These are phyloP conservation scores for Cystobasidiaceae sp. DNA, from an alignment of 1,284 basidiomycete genomes.

Conservation along the genomic window DNA sequence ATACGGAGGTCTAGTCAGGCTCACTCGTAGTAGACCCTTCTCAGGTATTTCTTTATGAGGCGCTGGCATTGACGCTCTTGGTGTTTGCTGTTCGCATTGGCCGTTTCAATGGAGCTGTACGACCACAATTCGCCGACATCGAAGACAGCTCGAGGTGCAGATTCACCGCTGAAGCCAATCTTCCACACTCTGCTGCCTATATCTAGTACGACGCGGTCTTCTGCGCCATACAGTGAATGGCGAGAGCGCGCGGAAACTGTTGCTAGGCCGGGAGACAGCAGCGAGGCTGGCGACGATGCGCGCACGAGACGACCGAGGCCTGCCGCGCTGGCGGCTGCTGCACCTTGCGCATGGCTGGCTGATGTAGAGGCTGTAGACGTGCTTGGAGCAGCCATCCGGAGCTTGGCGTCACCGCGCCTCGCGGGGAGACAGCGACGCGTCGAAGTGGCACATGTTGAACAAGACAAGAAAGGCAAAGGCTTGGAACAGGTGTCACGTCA, in stretches of 20 bases:
- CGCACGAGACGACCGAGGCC: background rate
- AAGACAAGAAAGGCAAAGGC: too few relatives aligned
- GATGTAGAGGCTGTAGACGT: background rate
- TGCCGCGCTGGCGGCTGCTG: background rate
- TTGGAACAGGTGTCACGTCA: too few relatives aligned
- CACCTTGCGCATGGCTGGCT: background rate
- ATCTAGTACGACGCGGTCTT: conserved; percentile 77
- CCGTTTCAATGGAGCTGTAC: conserved; percentile 3
- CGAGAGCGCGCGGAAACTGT: conserved; percentile 14
- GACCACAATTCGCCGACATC: conserved; percentile 32
- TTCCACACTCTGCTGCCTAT: conserved; percentile 79
- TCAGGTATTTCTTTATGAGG: conserved; percentile 61
- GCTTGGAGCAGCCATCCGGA: too few relatives aligned
- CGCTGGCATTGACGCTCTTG: conserved; percentile 50
- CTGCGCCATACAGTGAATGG: conserved; percentile 69
- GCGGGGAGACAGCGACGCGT: too few relatives aligned
- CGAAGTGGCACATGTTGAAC: too few relatives aligned
- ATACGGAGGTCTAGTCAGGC: conserved; percentile 43
- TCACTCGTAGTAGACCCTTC: conserved; percentile 79
- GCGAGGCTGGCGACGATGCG: background rate
- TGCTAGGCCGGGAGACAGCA: background rate
- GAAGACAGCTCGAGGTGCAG: conserved; percentile 71
- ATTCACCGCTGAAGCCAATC: conserved; percentile 82
- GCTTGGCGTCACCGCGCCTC: too few relatives aligned
- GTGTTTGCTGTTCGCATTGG: conserved; percentile 32